Percentiles rank a stretch among this genome's conserved stretches.
Conservation (phyloP, 2,329 filamentous ascomycete genomes). For the Trichoderma polysporum region DNA sequence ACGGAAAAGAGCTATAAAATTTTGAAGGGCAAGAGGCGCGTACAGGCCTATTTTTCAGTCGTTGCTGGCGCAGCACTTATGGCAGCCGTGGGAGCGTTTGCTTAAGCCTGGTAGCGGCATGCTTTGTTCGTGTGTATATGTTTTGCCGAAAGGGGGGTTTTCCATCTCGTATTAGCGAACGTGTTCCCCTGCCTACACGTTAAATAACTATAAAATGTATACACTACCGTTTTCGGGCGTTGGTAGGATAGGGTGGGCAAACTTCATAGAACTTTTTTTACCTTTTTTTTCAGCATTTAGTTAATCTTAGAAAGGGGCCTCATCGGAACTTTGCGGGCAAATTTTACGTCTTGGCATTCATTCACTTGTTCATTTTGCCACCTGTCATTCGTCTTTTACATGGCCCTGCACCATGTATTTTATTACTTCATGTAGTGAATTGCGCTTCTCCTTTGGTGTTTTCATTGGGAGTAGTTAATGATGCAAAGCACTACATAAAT, state of each 20-base stretch:
- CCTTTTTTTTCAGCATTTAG: not conserved
- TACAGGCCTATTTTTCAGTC: constrained; percentile 64
- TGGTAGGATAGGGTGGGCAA: not conserved
- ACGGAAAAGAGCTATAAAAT: constrained; percentile 71
- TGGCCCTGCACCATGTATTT: not conserved
- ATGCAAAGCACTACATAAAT: too few species aligned
- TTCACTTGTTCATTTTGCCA: not conserved
- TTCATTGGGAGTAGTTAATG: not conserved
- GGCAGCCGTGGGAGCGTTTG: constrained; percentile 72
- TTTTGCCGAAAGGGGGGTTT: not conserved
- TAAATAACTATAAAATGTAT: not conserved
- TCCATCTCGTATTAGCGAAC: not conserved
- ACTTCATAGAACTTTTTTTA: not conserved
- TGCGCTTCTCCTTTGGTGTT: not conserved
- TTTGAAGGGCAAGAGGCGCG: constrained; percentile 60
- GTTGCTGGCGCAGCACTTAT: constrained; percentile 65
- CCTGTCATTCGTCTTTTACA: not conserved
- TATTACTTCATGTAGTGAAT: not conserved
- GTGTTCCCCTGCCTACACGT: not conserved
- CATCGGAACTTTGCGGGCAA: not conserved
- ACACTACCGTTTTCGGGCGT: constrained; percentile 5
- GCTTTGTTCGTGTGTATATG: not conserved
- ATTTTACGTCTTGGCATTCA: not conserved
- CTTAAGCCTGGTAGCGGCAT: constrained; percentile 38
- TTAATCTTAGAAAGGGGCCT: not conserved